Conservation (phyloP, 2,329 filamentous ascomycete species). For the Parastagonospora avenae region DNA sequence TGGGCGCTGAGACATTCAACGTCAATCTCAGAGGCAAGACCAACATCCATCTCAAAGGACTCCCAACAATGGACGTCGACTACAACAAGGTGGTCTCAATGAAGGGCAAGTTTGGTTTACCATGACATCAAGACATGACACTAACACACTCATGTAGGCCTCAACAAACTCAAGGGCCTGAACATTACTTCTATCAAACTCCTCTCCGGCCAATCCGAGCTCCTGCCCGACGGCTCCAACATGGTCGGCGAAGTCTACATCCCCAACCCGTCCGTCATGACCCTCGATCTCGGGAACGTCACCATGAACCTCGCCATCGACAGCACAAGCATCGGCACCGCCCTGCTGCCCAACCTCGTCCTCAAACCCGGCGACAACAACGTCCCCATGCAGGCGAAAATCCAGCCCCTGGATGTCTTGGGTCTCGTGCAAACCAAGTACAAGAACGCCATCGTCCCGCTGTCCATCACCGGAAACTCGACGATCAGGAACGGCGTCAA, state of each 20-base stretch:
- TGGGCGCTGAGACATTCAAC: slow-evolving; percentile 56
- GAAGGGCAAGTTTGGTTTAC: slow-evolving; percentile 52
- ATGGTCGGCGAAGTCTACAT: slow-evolving; percentile 65
- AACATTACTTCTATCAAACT: slow-evolving; percentile 59
- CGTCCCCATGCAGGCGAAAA: slow-evolving; percentile 59
- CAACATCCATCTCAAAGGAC: slow-evolving; percentile 54
- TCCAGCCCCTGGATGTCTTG: slow-evolving; percentile 59
- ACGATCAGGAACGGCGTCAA: slow-evolving; percentile 58
- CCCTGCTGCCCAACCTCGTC: slow-evolving; percentile 63
- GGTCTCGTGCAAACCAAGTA: slow-evolving; percentile 55
- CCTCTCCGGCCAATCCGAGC: slow-evolving; percentile 43
- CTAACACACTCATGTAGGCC: slow-evolving; percentile 46
- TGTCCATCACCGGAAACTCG: slow-evolving; percentile 60
- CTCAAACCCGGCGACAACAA: slow-evolving; percentile 64
- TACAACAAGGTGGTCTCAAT: slow-evolving; percentile 64
- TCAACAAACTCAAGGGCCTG: slow-evolving; percentile 62
- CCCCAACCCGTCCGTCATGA: slow-evolving; percentile 67
- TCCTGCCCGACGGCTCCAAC: slow-evolving; percentile 58
- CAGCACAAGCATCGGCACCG: slow-evolving; percentile 58
- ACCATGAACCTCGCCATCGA: slow-evolving; percentile 65
- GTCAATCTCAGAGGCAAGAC: slow-evolving; percentile 60
- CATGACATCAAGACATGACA: not conserved
- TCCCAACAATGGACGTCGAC: slow-evolving; percentile 57
- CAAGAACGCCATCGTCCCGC: slow-evolving; percentile 59
- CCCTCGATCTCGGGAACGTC: slow-evolving; percentile 70